A percentile compares a stretch with the other conserved stretches of the same genome.
Evolutionary conservation across 176 grass and related monocot species (phyloP).

Genomic region (Hsuehochloa calcarea): DNA sequence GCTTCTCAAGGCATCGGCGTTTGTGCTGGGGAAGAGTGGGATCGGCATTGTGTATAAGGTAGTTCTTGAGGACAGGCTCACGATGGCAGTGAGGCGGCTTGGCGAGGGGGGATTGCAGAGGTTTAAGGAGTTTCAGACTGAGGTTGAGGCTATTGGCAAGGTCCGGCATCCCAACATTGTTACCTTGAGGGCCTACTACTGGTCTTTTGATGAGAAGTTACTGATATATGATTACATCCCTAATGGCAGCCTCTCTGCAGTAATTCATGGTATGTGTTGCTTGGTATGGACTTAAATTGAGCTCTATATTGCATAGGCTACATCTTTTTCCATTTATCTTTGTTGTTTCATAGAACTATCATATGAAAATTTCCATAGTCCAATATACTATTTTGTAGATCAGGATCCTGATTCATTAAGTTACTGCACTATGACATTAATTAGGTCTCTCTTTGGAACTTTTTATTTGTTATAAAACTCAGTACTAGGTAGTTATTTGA

Average conservation of each 20-base stretch:
- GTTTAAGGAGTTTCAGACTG: conserved; percentile 88
- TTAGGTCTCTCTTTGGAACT: background rate
- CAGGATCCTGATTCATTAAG: background rate
- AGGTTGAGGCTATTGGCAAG: conserved; percentile 89
- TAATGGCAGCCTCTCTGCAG: conserved; percentile 74
- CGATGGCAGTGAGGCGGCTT: conserved; percentile 75
- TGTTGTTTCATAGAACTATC: background rate
- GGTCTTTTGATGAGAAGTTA: conserved; percentile 95
- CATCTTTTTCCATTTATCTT: background rate
- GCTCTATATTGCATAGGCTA: background rate
- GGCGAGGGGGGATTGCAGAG: conserved; percentile 81
- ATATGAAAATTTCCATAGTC: background rate
- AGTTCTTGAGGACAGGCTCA: conserved; percentile 62
- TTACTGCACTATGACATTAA: background rate
- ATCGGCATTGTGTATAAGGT: conserved; percentile 94
- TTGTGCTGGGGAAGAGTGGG: conserved; percentile 87
- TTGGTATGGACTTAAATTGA: background rate
- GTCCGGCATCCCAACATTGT: conserved; percentile 91
- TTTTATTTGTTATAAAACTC: background rate
- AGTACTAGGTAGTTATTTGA: background rate
- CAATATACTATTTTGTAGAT: background rate
- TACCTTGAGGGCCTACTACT: conserved; percentile 89
- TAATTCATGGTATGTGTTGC: conserved; percentile 74
- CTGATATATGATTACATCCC: conserved; percentile 94
- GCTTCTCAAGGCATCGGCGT: conserved; percentile 79